A percentile compares a stretch with the other conserved stretches of the same genome.
Conservation (phyloP, 139 green algal species). For the Coelastrella sp. region DNA sequence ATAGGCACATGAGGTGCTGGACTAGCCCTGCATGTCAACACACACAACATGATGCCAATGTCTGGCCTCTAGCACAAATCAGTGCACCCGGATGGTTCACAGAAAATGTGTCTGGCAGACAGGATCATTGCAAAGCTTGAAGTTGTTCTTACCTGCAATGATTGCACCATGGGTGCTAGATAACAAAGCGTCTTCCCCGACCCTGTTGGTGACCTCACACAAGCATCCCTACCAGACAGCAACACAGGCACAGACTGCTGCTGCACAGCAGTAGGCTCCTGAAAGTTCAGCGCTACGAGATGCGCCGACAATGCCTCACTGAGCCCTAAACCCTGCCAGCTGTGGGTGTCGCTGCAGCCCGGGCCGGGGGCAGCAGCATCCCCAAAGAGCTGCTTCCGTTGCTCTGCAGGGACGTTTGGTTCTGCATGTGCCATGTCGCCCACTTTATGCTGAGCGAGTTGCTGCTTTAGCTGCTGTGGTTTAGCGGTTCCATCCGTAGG, state of each 20-base stretch:
- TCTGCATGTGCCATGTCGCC: constrained; percentile 53
- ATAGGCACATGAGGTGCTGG: too few species aligned
- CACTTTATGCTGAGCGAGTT: constrained; percentile 28
- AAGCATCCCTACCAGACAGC: constrained; percentile 73
- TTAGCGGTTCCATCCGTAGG: neutral
- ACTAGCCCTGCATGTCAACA: too few species aligned
- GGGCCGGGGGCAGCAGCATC: neutral
- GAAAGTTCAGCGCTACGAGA: constrained; percentile 75
- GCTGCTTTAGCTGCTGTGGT: constrained; percentile 2
- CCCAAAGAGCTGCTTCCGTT: constrained; percentile 56
- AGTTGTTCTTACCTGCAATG: constrained; percentile 64
- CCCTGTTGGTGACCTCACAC: constrained; percentile 84
- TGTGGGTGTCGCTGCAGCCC: constrained; percentile 30
- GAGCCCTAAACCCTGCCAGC: constrained; percentile 65
- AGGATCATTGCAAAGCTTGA: too few species aligned
- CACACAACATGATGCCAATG: too few species aligned
- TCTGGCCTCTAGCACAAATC: too few species aligned
- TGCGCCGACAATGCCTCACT: constrained; percentile 56
- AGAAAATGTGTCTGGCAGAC: too few species aligned
- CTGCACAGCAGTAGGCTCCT: constrained; percentile 66
- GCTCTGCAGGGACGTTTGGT: constrained; percentile 42
- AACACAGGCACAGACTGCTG: constrained; percentile 48
- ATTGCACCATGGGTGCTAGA: constrained; percentile 89
- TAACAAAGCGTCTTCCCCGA: constrained; percentile 96
- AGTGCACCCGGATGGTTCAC: too few species aligned